These are phyloP conservation scores for Corymbia calophylla DNA, from an alignment of 441 rosid species.

Conservation along the genomic window DNA sequence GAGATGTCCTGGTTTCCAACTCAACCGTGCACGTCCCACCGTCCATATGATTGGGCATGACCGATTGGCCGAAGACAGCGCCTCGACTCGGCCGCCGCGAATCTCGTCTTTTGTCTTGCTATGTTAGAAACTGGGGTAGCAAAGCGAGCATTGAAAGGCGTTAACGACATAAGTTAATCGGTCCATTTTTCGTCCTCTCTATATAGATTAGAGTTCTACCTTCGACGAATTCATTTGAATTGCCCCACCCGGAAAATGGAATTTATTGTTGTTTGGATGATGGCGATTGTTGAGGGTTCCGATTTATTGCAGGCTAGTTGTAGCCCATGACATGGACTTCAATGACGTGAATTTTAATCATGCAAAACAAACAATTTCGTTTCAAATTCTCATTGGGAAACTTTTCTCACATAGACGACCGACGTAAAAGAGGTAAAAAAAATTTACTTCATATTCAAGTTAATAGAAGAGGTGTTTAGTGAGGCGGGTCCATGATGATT, in stretches of 20 bases:
- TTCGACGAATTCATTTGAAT: not conserved
- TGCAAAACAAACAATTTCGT: not conserved
- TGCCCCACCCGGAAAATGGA: not conserved
- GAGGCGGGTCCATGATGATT: not conserved
- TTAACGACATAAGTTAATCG: not conserved
- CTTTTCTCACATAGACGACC: too few relatives aligned
- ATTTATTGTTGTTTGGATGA: fast-evolving
- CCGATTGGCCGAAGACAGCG: not conserved
- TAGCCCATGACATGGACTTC: fast-evolving
- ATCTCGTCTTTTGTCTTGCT: not conserved
- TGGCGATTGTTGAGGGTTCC: fast-evolving
- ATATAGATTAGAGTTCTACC: not conserved
- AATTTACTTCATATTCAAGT: not conserved
- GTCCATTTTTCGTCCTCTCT: not conserved
- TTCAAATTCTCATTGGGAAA: not conserved
- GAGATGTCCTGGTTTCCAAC: not conserved
- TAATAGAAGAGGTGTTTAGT: not conserved
- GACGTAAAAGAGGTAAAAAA: not conserved
- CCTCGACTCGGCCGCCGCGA: not conserved
- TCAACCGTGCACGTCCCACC: not conserved
- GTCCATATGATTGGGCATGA: not conserved
- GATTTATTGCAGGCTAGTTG: fast-evolving
- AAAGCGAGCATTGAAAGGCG: not conserved
- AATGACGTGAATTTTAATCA: not conserved
- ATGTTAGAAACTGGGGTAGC: not conserved